phyloP scores from a whole-genome alignment of 2,329 filamentous ascomycete genomes.

The Apiospora aurea region DNA sequence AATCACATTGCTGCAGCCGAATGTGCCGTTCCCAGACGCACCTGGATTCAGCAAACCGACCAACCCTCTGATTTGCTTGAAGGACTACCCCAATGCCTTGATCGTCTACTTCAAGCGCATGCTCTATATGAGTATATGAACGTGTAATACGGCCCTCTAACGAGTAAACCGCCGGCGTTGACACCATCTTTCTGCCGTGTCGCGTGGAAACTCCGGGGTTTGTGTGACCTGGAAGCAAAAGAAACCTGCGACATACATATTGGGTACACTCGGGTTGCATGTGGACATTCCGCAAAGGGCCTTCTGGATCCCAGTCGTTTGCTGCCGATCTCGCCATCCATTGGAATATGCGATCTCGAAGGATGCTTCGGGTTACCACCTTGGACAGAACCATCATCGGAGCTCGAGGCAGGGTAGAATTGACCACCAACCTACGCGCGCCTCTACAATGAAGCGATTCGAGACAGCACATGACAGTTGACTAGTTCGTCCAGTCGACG shows the following conservation, averaged over 20 bases:
- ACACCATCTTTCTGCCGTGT: constrained; percentile 4
- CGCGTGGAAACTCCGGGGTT: constrained; percentile 19
- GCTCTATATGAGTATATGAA: background rate
- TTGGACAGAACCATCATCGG: background rate
- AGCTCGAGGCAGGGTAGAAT: background rate
- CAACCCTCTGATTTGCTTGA: background rate
- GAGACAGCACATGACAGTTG: background rate
- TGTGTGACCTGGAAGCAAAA: constrained; percentile 7
- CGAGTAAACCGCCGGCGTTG: background rate
- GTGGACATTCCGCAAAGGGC: background rate
- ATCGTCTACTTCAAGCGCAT: background rate
- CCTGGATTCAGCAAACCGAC: background rate
- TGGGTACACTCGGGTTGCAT: background rate
- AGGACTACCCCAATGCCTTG: background rate
- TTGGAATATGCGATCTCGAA: constrained; percentile 3
- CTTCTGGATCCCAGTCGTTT: background rate
- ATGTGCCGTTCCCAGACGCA: background rate
- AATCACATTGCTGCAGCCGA: background rate
- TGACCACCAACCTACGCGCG: constrained; percentile 4
- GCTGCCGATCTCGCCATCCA: background rate
- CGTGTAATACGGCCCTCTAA: background rate
- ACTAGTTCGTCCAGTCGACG: constrained; percentile 2
- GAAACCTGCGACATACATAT: background rate
- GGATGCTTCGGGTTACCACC: background rate
- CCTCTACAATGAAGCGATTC: background rate